These are phyloP conservation scores for Fraxinus dipetala DNA, from an alignment of 305 asterid species.

Conservation along the genomic window DNA sequence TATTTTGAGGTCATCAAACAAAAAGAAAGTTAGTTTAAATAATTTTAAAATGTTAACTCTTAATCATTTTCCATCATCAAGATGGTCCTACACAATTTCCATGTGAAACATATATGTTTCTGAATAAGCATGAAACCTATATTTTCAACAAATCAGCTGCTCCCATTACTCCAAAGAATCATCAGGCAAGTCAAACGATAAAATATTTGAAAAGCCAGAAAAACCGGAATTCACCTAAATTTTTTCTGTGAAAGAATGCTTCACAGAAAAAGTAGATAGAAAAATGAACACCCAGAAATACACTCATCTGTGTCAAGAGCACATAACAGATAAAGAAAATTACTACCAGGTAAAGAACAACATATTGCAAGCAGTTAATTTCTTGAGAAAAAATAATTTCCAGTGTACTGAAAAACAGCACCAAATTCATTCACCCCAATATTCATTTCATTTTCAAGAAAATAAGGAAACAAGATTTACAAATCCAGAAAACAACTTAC, in stretches of 20 bases:
- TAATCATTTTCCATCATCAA: neutral
- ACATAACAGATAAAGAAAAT: neutral
- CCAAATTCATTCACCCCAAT: neutral
- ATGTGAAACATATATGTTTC: neutral
- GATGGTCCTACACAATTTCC: neutral
- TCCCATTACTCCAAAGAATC: neutral
- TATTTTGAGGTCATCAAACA: neutral
- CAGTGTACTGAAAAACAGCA: neutral
- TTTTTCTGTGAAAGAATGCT: neutral
- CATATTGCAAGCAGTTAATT: neutral
- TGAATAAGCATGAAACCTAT: neutral
- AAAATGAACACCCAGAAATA: neutral
- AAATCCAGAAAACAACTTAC: conserved; percentile 1
- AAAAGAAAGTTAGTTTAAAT: neutral
- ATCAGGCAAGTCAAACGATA: neutral
- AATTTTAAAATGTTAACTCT: neutral
- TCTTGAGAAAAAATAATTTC: neutral
- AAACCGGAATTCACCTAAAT: neutral
- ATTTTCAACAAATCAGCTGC: neutral
- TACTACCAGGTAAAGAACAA: neutral
- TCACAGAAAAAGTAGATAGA: neutral
- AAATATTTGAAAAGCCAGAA: neutral
- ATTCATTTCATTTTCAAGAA: neutral
- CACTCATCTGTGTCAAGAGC: neutral
- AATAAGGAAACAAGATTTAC: neutral